These are phyloP conservation scores for Sporobolomyces pararoseus DNA, from an alignment of 768 basidiomycete species.

Conservation along the genomic window DNA sequence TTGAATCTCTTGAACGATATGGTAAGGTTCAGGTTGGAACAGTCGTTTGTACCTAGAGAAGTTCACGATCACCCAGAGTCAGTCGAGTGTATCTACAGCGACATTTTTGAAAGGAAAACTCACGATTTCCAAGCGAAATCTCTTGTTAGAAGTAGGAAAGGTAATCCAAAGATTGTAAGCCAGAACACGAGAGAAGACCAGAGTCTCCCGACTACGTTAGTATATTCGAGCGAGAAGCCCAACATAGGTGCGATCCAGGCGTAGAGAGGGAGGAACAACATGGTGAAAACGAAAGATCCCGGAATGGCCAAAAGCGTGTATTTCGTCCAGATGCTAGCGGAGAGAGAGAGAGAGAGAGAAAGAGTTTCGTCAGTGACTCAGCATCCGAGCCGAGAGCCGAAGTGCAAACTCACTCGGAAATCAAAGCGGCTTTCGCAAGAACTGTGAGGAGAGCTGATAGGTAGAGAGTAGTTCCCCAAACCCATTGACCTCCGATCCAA, in stretches of 20 bases:
- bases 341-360: not conserved
- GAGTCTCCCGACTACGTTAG: slow-evolving; percentile 79
- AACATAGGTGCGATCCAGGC: slow-evolving; percentile 77
- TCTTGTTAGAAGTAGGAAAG: slow-evolving; percentile 74
- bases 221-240: slow-evolving; percentile 84
- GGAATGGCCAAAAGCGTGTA: slow-evolving; percentile 95
- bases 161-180: slow-evolving; percentile 76
- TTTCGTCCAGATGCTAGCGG: slow-evolving; percentile 99
- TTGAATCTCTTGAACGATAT: slow-evolving; percentile 98
- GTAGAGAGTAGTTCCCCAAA: slow-evolving; percentile 97
- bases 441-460: slow-evolving; percentile 88
- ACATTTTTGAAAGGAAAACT: slow-evolving; percentile 48
- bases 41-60: slow-evolving; percentile 74
- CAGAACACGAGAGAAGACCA: slow-evolving; percentile 89
- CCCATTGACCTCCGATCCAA: slow-evolving; percentile 88
- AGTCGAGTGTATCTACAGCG: not conserved
- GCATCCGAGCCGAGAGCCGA: too few relatives aligned
- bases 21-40: slow-evolving; percentile 86
- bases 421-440: slow-evolving; percentile 90
- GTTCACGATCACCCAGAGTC: not conserved
- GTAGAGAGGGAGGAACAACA: slow-evolving; percentile 88
- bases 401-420: slow-evolving; percentile 74
- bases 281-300: slow-evolving; percentile 94
- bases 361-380: not conserved
- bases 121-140: slow-evolving; percentile 98